These are phyloP conservation scores for Mycena indigotica DNA, from an alignment of 768 basidiomycete genomes.

Conservation along the genomic window DNA sequence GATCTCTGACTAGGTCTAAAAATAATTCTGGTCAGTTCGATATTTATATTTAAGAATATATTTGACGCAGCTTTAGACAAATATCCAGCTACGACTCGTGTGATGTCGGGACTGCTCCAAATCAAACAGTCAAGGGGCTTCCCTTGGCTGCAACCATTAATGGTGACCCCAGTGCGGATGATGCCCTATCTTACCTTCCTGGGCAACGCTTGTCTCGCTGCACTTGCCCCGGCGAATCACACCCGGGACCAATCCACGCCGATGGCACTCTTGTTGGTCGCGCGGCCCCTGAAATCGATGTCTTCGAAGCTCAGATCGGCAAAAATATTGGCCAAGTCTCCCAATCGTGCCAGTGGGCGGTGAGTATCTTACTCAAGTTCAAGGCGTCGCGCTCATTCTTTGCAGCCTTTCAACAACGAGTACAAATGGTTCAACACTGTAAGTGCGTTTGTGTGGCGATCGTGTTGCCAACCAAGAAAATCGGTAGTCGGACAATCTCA, in stretches of 20 bases:
- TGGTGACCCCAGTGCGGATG: slow-evolving; percentile 58
- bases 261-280: slow-evolving; percentile 85
- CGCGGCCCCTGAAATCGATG: slow-evolving; percentile 86
- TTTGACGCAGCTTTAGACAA: no score
- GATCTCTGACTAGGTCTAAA: background rate
- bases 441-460: no score
- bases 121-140: slow-evolving; percentile 73
- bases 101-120: slow-evolving; percentile 89
- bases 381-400: background rate
- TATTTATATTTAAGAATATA: no score
- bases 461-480: no score
- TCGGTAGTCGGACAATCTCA: slow-evolving; percentile 56
- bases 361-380: slow-evolving; percentile 37
- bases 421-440: slow-evolving; percentile 74
- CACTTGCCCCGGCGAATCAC: slow-evolving; percentile 82
- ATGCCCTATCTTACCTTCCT: slow-evolving; percentile 76
- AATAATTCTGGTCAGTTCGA: no score
- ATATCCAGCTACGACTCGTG: slow-evolving; percentile 69
- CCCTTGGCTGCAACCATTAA: slow-evolving; percentile 62
- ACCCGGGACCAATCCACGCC: slow-evolving; percentile 79
- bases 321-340: slow-evolving; percentile 57
- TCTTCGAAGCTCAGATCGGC: slow-evolving; percentile 78
- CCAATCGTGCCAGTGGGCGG: slow-evolving; percentile 82
- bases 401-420: slow-evolving; percentile 72
- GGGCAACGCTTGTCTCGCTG: slow-evolving; percentile 88